Percentiles rank a stretch among this genome's conserved stretches.
Evolutionary conservation across 2,329 filamentous ascomycete genomes (phyloP).

Genomic region (Alternaria gaisen): DNA sequence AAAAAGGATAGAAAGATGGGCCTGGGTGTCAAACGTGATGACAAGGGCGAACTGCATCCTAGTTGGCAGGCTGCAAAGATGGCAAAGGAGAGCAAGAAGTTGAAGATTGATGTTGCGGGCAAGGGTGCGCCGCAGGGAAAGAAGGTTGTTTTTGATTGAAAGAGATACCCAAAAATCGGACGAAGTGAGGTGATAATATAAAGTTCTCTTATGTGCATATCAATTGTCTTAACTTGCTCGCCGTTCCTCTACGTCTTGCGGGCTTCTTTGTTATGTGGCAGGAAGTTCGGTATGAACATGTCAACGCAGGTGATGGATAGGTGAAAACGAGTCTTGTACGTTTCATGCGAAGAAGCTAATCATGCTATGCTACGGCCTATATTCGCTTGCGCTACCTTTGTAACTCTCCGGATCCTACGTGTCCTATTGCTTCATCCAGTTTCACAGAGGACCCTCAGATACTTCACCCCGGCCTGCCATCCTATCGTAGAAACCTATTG

Average conservation of each 20-base stretch:
- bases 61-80: slow-evolving; percentile 71
- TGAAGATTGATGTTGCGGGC: slow-evolving; percentile 44
- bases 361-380: not conserved
- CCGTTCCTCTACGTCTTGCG: accelerated
- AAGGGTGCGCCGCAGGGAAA: slow-evolving; percentile 62
- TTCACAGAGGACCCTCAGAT: not conserved
- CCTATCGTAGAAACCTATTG: not conserved
- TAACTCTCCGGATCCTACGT: not conserved
- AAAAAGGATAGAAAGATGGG: slow-evolving; percentile 45
- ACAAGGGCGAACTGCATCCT: slow-evolving; percentile 67
- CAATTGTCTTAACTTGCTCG: not conserved
- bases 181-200: not conserved
- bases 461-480: not conserved
- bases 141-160: slow-evolving; percentile 69
- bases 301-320: not conserved
- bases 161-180: slow-evolving; percentile 19
- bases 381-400: not conserved
- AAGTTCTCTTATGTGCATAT: not conserved
- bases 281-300: not conserved
- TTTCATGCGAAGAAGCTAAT: not conserved
- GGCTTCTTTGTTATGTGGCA: too few species aligned
- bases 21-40: slow-evolving; percentile 55
- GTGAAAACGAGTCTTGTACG: too few species aligned
- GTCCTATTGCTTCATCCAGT: not conserved
- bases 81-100: slow-evolving; percentile 64